These are phyloP conservation scores for Talaromyces sp. DNA, from an alignment of 2,329 filamentous ascomycete genomes.

Conservation along the genomic window DNA sequence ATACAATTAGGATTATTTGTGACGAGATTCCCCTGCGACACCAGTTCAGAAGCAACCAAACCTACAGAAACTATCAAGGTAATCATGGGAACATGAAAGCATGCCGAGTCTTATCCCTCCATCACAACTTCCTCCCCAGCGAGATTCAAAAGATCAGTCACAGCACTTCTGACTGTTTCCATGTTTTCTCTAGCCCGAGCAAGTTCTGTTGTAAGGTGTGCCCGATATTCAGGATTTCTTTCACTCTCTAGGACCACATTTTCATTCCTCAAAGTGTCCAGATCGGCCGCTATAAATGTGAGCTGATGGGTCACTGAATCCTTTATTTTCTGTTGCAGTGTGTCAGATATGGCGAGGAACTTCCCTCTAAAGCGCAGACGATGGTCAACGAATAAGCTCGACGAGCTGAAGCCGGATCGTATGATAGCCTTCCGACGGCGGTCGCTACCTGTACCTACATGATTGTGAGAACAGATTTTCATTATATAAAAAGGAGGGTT, in stretches of 20 bases:
- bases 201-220: neutral
- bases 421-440: conserved; percentile 1
- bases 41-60: neutral
- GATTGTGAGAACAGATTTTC: neutral
- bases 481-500: neutral
- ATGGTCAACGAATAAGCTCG: neutral
- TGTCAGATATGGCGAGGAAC: conserved; percentile 10
- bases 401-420: neutral
- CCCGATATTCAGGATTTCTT: conserved; percentile 5
- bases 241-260: conserved; percentile 11
- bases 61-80: neutral
- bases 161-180: neutral
- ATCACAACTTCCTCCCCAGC: neutral
- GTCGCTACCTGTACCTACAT: conserved; percentile 4
- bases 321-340: conserved; percentile 7
- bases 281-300: neutral
- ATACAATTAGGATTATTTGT: too few species aligned
- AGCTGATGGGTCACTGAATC: neutral
- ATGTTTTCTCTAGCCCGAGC: conserved; percentile 7
- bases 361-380: neutral
- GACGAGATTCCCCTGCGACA: too few species aligned
- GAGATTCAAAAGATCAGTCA: neutral
- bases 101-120: conserved; percentile 2
- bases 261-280: conserved; percentile 8
- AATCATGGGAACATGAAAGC: conserved; percentile 1